Conservation (phyloP, 208 protist genomes). For the Acanthamoeba royreba region DNA sequence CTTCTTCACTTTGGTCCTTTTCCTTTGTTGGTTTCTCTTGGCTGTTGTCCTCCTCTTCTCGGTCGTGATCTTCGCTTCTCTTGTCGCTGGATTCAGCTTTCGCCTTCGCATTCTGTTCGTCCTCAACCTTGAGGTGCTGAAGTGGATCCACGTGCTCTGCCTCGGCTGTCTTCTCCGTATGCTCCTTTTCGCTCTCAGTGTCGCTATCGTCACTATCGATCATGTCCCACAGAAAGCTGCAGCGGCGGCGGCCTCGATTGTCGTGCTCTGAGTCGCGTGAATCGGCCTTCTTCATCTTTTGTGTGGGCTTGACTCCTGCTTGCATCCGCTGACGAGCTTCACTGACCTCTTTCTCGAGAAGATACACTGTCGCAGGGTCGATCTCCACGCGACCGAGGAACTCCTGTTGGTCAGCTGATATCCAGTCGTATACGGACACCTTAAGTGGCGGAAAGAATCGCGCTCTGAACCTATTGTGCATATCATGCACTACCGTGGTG, state of each 20-base stretch:
- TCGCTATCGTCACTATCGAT: constrained; percentile 8
- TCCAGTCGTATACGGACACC: constrained; percentile 11
- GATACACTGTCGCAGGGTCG: background rate
- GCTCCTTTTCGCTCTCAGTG: too few species aligned
- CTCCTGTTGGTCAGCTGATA: background rate
- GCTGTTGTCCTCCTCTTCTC: background rate
- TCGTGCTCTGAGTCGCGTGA: background rate
- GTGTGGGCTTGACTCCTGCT: background rate
- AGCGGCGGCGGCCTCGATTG: background rate
- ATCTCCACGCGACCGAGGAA: background rate
- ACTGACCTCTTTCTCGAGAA: background rate
- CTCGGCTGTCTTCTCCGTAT: too few species aligned
- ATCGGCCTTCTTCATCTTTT: background rate
- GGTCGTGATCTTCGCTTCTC: background rate
- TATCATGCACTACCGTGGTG: background rate
- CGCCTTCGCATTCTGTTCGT: background rate
- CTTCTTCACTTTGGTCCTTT: background rate
- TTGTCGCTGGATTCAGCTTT: background rate
- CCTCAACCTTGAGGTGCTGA: too few species aligned
- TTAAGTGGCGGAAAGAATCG: constrained; percentile 2
- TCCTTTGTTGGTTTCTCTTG: background rate
- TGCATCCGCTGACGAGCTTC: background rate
- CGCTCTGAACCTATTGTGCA: background rate
- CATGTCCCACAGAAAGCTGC: background rate
- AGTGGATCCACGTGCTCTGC: too few species aligned